Evolutionary conservation across 139 green algal genomes (phyloP).

Genomic region (Chlamydomonas applanata): DNA sequence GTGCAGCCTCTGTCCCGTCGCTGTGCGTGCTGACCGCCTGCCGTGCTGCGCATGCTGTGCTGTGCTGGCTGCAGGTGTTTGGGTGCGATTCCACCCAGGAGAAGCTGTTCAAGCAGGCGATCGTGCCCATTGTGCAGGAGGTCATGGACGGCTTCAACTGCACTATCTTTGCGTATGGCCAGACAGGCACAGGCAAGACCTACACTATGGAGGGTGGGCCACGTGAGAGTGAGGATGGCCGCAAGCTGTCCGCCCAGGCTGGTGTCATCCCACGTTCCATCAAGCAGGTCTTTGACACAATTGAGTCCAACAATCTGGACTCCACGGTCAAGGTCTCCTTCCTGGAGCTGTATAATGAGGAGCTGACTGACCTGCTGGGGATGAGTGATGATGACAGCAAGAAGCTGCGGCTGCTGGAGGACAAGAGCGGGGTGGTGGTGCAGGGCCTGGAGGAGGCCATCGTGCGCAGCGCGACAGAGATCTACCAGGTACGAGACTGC

Average conservation of each 20-base stretch:
- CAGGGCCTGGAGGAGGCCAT: conserved; percentile 90
- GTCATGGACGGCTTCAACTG: conserved; percentile 89
- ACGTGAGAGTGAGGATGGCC: conserved; percentile 55
- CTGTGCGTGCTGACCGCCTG: not conserved
- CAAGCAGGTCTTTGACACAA: conserved; percentile 89
- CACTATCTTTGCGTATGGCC: conserved; percentile 71
- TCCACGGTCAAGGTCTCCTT: conserved; percentile 83
- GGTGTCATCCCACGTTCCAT: conserved; percentile 96
- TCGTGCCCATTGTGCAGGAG: conserved; percentile 93
- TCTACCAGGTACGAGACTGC: conserved; percentile 80
- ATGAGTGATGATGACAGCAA: conserved; percentile 41
- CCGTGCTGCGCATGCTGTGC: not conserved
- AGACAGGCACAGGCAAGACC: conserved; percentile 97
- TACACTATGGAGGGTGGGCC: conserved; percentile 94
- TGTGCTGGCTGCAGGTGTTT: conserved; percentile 75
- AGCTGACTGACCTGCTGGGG: conserved; percentile 93
- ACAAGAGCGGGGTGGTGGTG: conserved; percentile 83
- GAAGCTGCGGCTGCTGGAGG: conserved; percentile 69
- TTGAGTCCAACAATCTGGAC: conserved; percentile 73
- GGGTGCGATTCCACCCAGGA: conserved; percentile 78
- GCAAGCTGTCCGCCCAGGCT: conserved; percentile 60
- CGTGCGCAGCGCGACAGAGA: conserved; percentile 82
- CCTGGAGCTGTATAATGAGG: conserved; percentile 99
- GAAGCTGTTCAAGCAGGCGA: conserved; percentile 81
- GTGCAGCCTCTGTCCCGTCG: not conserved